phyloP scores from a whole-genome alignment of 1,284 basidiomycete genomes.

The Farysia itapuensis region DNA sequence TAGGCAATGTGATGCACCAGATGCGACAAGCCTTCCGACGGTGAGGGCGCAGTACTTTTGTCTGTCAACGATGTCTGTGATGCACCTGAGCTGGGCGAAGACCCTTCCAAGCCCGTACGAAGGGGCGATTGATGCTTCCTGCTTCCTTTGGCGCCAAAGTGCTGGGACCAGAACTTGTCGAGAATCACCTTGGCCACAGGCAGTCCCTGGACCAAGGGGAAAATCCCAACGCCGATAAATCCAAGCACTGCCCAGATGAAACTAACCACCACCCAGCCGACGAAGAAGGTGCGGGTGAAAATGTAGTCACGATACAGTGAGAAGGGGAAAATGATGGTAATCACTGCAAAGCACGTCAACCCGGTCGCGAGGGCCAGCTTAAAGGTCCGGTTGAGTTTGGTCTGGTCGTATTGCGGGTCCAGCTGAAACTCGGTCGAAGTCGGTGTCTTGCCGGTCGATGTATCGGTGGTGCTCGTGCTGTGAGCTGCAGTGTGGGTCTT shows the following conservation, averaged over 20 bases:
- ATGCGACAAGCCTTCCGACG: too few relatives aligned
- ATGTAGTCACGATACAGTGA: constrained; percentile 56
- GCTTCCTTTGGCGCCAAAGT: too few relatives aligned
- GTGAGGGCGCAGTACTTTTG: too few relatives aligned
- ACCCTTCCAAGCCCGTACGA: too few relatives aligned
- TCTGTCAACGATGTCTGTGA: too few relatives aligned
- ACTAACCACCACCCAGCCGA: constrained; percentile 52
- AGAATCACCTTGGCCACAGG: constrained; percentile 29
- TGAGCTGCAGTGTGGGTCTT: constrained; percentile 1
- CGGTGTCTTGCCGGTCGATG: constrained; percentile 8
- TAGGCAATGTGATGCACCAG: too few relatives aligned
- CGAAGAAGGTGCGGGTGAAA: constrained; percentile 52
- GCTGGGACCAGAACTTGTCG: too few relatives aligned
- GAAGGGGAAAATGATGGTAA: constrained; percentile 58
- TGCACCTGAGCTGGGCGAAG: too few relatives aligned
- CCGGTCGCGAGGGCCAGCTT: constrained; percentile 20
- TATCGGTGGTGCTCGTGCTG: background rate
- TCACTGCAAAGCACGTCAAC: constrained; percentile 40
- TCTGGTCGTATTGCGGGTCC: constrained; percentile 17
- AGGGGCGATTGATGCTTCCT: too few relatives aligned
- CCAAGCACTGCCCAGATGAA: constrained; percentile 52
- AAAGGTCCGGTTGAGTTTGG: constrained; percentile 25
- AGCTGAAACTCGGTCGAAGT: constrained; percentile 21
- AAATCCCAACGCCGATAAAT: constrained; percentile 46
- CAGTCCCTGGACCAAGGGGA: constrained; percentile 47